Percentiles rank a stretch among this genome's conserved stretches.
Evolutionary conservation across 2,329 filamentous ascomycete species (phyloP).

Genomic region (Thelonectria olida): DNA sequence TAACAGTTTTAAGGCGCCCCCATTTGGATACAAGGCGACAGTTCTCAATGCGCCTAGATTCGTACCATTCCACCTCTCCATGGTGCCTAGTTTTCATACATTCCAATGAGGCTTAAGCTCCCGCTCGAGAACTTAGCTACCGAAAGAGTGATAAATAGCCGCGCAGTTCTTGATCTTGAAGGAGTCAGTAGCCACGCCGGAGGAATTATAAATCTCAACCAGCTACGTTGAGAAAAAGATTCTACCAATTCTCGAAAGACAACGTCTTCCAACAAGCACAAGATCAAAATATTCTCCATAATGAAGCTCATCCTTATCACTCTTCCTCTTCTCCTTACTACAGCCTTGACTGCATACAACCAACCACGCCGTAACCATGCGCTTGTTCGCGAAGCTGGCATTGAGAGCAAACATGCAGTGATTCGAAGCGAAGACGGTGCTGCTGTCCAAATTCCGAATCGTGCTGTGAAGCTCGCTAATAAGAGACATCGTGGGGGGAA

Average conservation of each 20-base stretch:
- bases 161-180: not conserved
- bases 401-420: not conserved
- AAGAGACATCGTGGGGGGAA: not conserved
- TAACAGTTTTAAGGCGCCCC: no score
- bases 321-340: not conserved
- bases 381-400: not conserved
- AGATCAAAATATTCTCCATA: not conserved
- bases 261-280: not conserved
- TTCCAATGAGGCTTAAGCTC: not conserved
- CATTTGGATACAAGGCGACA: no score
- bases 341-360: not conserved
- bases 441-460: not conserved
- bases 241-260: not conserved
- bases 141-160: not conserved
- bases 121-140: not conserved
- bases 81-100: not conserved
- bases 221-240: not conserved
- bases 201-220: not conserved
- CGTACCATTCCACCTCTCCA: no score
- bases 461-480: not conserved
- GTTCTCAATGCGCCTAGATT: no score
- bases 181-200: not conserved
- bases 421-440: not conserved
- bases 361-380: not conserved
- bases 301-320: not conserved